phyloP scores from a whole-genome alignment of 1,284 basidiomycete genomes.

The Tylopilus orsonianus region DNA sequence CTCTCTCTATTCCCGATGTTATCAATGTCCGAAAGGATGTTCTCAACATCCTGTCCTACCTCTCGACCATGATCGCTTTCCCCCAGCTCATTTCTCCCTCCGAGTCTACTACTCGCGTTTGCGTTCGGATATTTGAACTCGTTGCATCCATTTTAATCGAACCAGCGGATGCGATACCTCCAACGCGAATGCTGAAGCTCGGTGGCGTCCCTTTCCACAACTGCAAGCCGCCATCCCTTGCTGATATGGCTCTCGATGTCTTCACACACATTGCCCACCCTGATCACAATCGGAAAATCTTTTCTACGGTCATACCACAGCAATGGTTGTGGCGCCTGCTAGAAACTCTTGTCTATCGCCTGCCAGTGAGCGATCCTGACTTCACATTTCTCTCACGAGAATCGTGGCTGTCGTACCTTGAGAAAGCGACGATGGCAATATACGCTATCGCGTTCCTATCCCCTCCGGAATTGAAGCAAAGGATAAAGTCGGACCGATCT shows the following conservation, averaged over 20 bases:
- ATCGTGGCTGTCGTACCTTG: conserved; percentile 75
- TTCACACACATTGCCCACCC: conserved; percentile 75
- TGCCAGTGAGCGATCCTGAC: conserved; percentile 79
- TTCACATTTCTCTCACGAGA: conserved; percentile 69
- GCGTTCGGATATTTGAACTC: conserved; percentile 63
- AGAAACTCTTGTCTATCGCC: conserved; percentile 71
- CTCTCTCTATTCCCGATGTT: conserved; percentile 69
- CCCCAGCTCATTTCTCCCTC: conserved; percentile 37
- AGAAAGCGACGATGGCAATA: conserved; percentile 76
- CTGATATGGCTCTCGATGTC: conserved; percentile 80
- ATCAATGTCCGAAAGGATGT: conserved; percentile 78
- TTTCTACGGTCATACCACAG: conserved; percentile 61
- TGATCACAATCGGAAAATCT: conserved; percentile 79
- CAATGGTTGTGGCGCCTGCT: conserved; percentile 64
- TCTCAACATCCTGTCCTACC: conserved; percentile 69
- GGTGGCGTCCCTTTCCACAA: conserved; percentile 43
- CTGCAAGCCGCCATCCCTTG: conserved; percentile 57
- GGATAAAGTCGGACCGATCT: conserved; percentile 59
- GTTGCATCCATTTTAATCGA: conserved; percentile 78
- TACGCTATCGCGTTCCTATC: conserved; percentile 89
- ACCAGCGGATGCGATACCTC: conserved; percentile 62
- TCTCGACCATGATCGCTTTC: conserved; percentile 56
- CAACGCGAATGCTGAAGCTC: conserved; percentile 55
- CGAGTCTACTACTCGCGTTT: conserved; percentile 43
- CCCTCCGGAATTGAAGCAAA: conserved; percentile 68